These are phyloP conservation scores for Penicillium alfredii DNA, from an alignment of 495 filamentous ascomycete species.

Conservation along the genomic window DNA sequence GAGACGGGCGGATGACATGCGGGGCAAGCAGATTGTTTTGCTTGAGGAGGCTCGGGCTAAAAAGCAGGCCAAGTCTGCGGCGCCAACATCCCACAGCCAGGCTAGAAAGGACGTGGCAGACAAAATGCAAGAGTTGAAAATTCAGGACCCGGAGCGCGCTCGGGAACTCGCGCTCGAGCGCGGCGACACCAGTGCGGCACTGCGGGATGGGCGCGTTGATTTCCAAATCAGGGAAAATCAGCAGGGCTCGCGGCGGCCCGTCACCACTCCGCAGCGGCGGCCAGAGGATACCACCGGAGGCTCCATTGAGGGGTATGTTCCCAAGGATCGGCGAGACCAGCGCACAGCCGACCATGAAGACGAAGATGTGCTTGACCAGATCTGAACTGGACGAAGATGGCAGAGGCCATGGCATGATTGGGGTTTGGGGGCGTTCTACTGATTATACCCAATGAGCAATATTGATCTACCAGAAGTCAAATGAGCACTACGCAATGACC, in stretches of 20 bases:
- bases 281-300: slow-evolving; percentile 35
- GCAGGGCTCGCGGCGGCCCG: slow-evolving; percentile 5
- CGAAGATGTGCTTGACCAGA: slow-evolving; percentile 32
- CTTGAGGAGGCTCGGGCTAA: slow-evolving; percentile 43
- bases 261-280: slow-evolving; percentile 26
- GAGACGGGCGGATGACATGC: slow-evolving; percentile 42
- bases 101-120: neutral
- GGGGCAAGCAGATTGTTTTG: slow-evolving; percentile 42
- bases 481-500: slow-evolving; percentile 18
- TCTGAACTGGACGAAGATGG: slow-evolving; percentile 24
- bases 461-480: slow-evolving; percentile 7
- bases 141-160: slow-evolving; percentile 24
- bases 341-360: slow-evolving; percentile 14
- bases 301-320: slow-evolving; percentile 44
- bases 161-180: slow-evolving; percentile 43
- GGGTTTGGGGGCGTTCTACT: slow-evolving; percentile 13
- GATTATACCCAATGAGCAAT: slow-evolving; percentile 19
- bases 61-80: slow-evolving; percentile 10
- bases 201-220: slow-evolving; percentile 30
- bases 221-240: slow-evolving; percentile 39
- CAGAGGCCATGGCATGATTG: slow-evolving; percentile 6
- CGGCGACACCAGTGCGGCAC: slow-evolving; percentile 31
- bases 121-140: slow-evolving; percentile 24
- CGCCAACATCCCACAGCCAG: too few relatives aligned
- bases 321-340: slow-evolving; percentile 15